Base-by-base conservation (phyloP, 768 basidiomycete genomes). In the Panellus pusillus region DNA sequence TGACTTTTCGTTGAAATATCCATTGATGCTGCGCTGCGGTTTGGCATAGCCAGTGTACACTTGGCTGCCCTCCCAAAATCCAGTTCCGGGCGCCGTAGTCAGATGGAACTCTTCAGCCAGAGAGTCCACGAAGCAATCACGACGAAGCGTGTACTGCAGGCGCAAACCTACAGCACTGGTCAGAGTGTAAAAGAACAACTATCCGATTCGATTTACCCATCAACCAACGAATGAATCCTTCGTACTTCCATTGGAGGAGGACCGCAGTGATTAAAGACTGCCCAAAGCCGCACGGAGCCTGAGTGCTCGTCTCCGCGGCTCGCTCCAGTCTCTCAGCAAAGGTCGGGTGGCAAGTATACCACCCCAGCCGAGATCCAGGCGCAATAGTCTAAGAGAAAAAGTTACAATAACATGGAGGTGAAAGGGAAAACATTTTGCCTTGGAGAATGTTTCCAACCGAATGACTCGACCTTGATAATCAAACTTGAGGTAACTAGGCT, bases 381-480 rank as follows among this genome's bases (percentile, higher is more conserved):
- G 86, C 86, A 43, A 92, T 80, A 3, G 84, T 88, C 86, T 56
- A 17, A 4, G 32, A 35, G 1, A 1, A 19, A 47, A 19, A 47
- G 39, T 28, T 47, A 20, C 39, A 37, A 18, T 43, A 50, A 15
- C 35, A 13, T 43, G 15, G 50, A 19, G 8, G 19, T 5, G 24
- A 14, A 32, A 39, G 31, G 14, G 18, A 12, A 15, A 17, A 13
- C 8, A 14, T 24, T 57, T 32, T 43, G 81, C 86, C 81, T 90
- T 91, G 35, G 84, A 87, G 65, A 90, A 89, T 0, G 85, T 85
- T 63, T 93, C 92, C 32, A 93, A 70, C 3, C 90, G 85, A 52
- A 95, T 82, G 39, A 95, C 91, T 28, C 91, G 82, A 3, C 91
- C 91, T 66, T 93, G 81, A 56, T 81, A 82, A 66, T 93, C 91